A percentile compares a stretch with the other conserved stretches of the same genome.
Conservation (phyloP, 2,329 filamentous ascomycete genomes). For the Ustilaginoidea virens region DNA sequence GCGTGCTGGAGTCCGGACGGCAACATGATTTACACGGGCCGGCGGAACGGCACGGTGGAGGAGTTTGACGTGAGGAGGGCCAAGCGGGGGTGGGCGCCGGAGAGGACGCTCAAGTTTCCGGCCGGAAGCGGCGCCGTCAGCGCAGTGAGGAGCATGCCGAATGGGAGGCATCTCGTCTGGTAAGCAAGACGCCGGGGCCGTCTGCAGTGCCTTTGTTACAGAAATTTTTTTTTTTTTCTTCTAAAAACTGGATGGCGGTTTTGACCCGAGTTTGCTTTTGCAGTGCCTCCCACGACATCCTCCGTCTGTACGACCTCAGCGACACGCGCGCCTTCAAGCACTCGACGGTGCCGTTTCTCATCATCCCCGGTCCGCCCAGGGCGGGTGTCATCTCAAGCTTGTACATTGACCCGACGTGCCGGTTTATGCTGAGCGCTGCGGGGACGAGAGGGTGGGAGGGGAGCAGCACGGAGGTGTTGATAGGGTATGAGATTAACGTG, state of each 20-base stretch:
- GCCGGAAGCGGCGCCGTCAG: slow-evolving; percentile 80
- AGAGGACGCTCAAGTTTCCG: slow-evolving; percentile 74
- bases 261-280: no score
- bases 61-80: slow-evolving; percentile 80
- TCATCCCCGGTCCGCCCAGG: slow-evolving; percentile 70
- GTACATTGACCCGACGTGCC: slow-evolving; percentile 74
- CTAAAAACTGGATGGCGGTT: no score
- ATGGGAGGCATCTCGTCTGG: slow-evolving; percentile 82
- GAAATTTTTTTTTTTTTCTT: no score
- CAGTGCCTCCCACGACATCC: slow-evolving; percentile 82
- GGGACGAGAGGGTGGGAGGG: slow-evolving; percentile 95
- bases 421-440: slow-evolving; percentile 82
- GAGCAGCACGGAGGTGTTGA: slow-evolving; percentile 69
- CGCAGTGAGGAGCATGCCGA: slow-evolving; percentile 78
- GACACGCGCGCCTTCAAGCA: slow-evolving; percentile 50
- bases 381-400: slow-evolving; percentile 79
- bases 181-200: no score
- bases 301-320: slow-evolving; percentile 79
- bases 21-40: slow-evolving; percentile 85
- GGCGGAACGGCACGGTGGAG: slow-evolving; percentile 84
- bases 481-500: slow-evolving; percentile 76
- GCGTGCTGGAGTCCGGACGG: slow-evolving; percentile 94
- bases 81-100: slow-evolving; percentile 49
- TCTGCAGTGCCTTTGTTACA: no score
- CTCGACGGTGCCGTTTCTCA: slow-evolving; percentile 83